phyloP scores from a whole-genome alignment of 2,329 filamentous ascomycete genomes.

The Phialophora macrospora region DNA sequence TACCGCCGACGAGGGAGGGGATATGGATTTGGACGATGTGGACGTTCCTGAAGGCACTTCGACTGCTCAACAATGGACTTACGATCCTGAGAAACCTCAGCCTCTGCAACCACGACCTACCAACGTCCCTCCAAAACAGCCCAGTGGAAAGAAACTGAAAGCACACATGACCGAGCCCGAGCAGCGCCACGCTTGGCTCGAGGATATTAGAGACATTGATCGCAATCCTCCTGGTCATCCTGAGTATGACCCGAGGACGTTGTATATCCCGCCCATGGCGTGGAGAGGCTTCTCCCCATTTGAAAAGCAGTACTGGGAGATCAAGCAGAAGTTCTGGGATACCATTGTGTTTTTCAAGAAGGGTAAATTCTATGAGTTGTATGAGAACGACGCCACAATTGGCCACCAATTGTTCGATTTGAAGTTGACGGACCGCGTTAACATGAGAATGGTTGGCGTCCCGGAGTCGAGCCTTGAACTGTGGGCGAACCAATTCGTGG shows the following conservation, averaged over 20 bases:
- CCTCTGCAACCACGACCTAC: constrained; percentile 56
- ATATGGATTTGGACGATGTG: constrained; percentile 60
- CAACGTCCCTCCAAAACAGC: constrained; percentile 45
- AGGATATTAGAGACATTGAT: constrained; percentile 82
- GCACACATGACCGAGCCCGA: constrained; percentile 82
- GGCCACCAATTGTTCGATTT: constrained; percentile 96
- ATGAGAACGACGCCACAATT: constrained; percentile 95
- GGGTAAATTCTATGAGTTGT: constrained; percentile 98
- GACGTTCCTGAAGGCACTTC: constrained; percentile 63
- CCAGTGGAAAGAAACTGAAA: constrained; percentile 60
- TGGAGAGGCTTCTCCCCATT: constrained; percentile 88
- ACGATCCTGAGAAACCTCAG: constrained; percentile 64
- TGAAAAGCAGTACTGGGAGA: constrained; percentile 98
- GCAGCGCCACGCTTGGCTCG: constrained; percentile 87
- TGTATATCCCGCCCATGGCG: constrained; percentile 84
- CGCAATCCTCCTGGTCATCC: constrained; percentile 76
- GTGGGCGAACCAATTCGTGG: constrained; percentile 98
- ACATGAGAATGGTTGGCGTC: constrained; percentile 99
- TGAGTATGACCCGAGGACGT: constrained; percentile 86
- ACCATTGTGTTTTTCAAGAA: constrained; percentile 99
- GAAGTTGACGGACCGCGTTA: constrained; percentile 96
- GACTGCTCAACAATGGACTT: constrained; percentile 82
- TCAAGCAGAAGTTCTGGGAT: constrained; percentile 97
- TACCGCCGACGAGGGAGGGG: constrained; percentile 45
- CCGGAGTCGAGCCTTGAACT: constrained; percentile 93